Percentiles rank a stretch among this genome's conserved stretches.
Evolutionary conservation across 495 filamentous ascomycete genomes (phyloP).

Genomic region (Talaromyces stipitatus): DNA sequence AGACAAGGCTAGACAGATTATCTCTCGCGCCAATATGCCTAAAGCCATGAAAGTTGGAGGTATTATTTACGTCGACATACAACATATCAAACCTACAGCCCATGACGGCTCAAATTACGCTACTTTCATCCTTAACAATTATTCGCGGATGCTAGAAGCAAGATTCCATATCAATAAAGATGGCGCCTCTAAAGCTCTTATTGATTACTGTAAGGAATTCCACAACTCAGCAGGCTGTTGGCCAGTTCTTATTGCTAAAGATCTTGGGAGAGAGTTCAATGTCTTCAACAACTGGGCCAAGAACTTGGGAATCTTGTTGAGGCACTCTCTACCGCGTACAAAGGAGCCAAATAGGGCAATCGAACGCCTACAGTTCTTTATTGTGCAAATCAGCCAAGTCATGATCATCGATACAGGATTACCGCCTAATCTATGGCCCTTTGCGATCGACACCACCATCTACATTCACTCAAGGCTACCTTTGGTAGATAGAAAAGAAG

Average conservation of each 20-base stretch:
- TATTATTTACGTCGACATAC: neutral
- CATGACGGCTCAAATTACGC: neutral
- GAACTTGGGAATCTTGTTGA: neutral
- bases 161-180: neutral
- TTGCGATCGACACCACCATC: neutral
- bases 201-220: neutral
- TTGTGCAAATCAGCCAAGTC: neutral
- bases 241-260: neutral
- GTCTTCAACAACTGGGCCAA: neutral
- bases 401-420: neutral
- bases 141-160: neutral
- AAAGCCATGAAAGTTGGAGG: neutral
- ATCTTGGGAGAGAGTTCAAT: neutral
- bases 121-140: neutral
- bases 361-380: neutral
- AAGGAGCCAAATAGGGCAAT: neutral
- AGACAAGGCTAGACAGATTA: neutral
- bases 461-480: neutral
- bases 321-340: neutral
- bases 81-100: neutral
- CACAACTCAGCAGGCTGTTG: neutral
- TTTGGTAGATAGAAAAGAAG: neutral
- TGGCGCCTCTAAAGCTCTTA: neutral
- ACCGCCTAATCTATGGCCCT: neutral
- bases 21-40: neutral